Evolutionary conservation across 1,284 basidiomycete species (phyloP).

Genomic region (Sporisorium exsertum): DNA sequence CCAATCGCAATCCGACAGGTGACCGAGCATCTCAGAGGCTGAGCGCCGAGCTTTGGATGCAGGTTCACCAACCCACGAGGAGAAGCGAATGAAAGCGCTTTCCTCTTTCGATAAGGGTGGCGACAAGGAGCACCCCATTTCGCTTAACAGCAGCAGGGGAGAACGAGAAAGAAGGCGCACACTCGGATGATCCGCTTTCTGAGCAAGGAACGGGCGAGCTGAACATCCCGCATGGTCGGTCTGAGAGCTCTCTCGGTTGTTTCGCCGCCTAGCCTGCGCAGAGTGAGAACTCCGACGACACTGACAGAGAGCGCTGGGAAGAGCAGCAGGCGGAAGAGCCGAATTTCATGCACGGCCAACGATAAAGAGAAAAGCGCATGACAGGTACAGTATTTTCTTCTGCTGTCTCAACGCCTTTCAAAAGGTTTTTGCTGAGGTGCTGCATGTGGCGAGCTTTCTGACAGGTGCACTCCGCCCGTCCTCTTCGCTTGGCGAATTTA

Average conservation of each 20-base stretch:
- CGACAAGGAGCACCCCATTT: neutral
- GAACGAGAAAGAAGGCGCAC: neutral
- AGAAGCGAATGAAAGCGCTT: neutral
- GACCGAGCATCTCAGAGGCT: no score
- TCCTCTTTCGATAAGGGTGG: neutral
- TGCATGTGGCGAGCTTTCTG: neutral
- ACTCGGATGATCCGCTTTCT: neutral
- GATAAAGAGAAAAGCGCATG: no score
- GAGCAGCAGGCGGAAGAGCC: no score
- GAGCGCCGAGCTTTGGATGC: no score
- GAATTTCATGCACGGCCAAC: no score
- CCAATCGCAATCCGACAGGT: no score
- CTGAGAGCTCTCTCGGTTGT: neutral
- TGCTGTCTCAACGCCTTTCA: no score
- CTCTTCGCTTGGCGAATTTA: neutral
- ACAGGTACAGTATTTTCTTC: neutral
- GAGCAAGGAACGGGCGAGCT: neutral
- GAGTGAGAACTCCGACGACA: no score
- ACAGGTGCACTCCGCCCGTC: conserved; percentile 22
- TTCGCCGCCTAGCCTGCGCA: no score
- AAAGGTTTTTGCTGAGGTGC: no score
- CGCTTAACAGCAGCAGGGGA: neutral
- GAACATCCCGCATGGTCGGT: neutral
- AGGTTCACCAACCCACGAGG: neutral
- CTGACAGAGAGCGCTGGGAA: no score